Base-by-base conservation (phyloP, 306 rosid species). In the Crotalaria pallida region DNA sequence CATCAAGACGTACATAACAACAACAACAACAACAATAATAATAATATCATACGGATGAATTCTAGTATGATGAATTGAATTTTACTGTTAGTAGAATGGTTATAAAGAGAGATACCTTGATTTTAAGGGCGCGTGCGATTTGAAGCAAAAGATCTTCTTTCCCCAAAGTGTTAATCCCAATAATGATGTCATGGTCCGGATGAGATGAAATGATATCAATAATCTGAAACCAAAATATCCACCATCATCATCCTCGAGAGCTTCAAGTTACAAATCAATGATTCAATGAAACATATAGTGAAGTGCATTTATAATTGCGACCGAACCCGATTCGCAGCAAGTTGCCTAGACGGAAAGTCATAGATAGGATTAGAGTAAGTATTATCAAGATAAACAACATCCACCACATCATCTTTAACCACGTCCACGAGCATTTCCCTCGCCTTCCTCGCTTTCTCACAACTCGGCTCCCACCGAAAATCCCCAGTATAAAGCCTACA, bases 101-200 rank as follows among this genome's bases (percentile, higher is more conserved):
- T 24, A 36, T 16, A 66, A 49, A 79, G 82, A 52, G n/a, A 79
- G 82, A 52, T 9, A 89, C 96, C 92, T 83, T 85, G n/a, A 85
- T 81, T 24, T 83, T 48, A 58, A 89, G 96, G 13, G 24, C 85
- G 29, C 34, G 61, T 29, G 92, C 60, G 57, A 87, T 85, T 74
- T 79, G 84, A 65, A 81, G 81, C 77, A 89, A 73, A 40, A 87
- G 92, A 73, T 89, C 88, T 73, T 89, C 96, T 72, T 89, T 89
- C 13, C 96, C 96, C 61, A 87, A 44, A 67, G 83, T 51, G 78
- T 87, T 87, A 34, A 89, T 81, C 66, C 85, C 92, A 59, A 89
- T 89, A 71, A 89, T 71, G 58, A 89, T 51, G 29, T 85, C 96
- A 65, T 89, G 88, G 16, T 83, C 83, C 41, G 92, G 96, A 85